phyloP scores from a whole-genome alignment of 164 flowering plant genomes.

The Paratinospora sagittata region DNA sequence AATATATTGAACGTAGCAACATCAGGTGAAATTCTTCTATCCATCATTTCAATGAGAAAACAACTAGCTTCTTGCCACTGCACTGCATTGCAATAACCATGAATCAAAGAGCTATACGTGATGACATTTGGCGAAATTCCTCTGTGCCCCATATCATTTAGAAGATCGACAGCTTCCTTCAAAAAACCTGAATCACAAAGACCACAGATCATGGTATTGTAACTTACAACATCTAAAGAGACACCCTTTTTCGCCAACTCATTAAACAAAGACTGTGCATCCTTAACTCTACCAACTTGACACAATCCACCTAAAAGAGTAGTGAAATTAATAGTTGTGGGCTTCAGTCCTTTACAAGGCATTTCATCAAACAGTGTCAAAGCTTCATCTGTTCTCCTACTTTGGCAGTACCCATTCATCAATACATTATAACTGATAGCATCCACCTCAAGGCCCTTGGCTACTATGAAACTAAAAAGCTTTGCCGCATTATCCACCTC shows the following conservation, averaged over 20 bases:
- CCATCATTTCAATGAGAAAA: slow-evolving; percentile 1
- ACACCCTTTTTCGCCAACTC: slow-evolving; percentile 2
- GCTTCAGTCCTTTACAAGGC: not conserved
- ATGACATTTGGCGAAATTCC: slow-evolving; percentile 9
- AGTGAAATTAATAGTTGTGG: not conserved
- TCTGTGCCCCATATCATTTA: slow-evolving; percentile 11
- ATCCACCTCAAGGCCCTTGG: not conserved
- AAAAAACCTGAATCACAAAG: slow-evolving; percentile 6
- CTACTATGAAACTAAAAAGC: not conserved
- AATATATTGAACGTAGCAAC: not conserved
- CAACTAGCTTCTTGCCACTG: not conserved
- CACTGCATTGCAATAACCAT: slow-evolving; percentile 9
- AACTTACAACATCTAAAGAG: slow-evolving; percentile 8
- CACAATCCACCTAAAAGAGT: not conserved
- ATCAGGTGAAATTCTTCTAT: not conserved
- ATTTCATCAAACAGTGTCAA: not conserved
- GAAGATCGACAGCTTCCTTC: not conserved
- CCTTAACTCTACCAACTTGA: not conserved
- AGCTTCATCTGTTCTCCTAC: slow-evolving; percentile 2
- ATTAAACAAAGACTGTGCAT: not conserved
- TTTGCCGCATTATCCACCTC: not conserved
- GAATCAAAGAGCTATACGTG: slow-evolving; percentile 18
- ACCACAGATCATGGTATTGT: slow-evolving; percentile 10
- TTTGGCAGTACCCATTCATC: not conserved
- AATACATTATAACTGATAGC: not conserved